Evolutionary conservation across 768 basidiomycete genomes (phyloP), one percentile per base, ranked within the genome.

Genomic region (Sistotremastrum niveocremeum): DNA sequence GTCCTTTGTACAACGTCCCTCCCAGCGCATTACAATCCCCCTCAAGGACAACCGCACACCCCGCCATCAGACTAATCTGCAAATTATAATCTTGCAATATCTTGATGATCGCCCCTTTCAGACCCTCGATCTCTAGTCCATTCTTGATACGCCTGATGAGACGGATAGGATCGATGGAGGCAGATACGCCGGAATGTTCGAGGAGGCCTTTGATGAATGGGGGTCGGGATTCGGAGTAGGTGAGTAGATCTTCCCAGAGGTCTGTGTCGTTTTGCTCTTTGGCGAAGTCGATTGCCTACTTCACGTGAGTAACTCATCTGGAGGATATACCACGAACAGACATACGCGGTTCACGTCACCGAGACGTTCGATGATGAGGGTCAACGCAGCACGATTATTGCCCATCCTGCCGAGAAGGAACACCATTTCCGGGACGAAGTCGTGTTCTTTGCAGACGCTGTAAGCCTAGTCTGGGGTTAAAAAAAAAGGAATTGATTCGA

Each of bases 381-480:
- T 84, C 50, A 99, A 62, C 2, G 94, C 95, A 55, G 88, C 74
- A 69, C 91, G 94, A 62, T 95, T 95, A 62, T 97, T 88, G 6
- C 95, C 95, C 93, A 98, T 97, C 31, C 88, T 77, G 0, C 94
- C 95, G 1, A 98, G 77, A 1, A 98, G 71, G 65, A 94, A 99
- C 11, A 99, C 94, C 89, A 95, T 94, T 65, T 98, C 95, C 0
- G 79, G 79, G 0, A 99, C 91, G 31, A 90, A 70, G 57, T 93
- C 90, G 20, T 80, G 77, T 44, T 79, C 77, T 56, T 80, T 78
- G 60, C 91, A 97, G 28, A 89, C 78, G 41, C 72, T 68, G 59
- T 90, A 97, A 10, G 93, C 93, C 84, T 91, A 49, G 5, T 47
- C 39, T 20, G 11, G 11, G 35, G 20, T 20, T 10, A 28, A 12